Evolutionary conservation across 2,329 filamentous ascomycete species (phyloP), one percentile per base, ranked within the genome.

Genomic region (Pseudopithomyces maydicus): DNA sequence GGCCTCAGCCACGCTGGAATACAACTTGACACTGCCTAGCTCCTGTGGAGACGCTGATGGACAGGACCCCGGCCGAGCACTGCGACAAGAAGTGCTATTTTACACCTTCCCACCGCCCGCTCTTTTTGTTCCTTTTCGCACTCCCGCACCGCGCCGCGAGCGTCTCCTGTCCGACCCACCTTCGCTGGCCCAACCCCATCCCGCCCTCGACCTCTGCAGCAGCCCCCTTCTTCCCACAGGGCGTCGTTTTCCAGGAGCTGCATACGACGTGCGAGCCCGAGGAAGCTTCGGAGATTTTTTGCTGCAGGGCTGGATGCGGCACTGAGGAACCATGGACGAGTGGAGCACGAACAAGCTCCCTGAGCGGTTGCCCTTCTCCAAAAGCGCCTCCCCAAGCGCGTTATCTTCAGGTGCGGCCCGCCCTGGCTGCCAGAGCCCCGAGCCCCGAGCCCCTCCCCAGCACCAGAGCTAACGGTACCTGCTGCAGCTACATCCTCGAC

Each of bases 401-500:
- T 84, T 59, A 74, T 84, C 49, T 78, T 84, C 64, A 84, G 82
- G 81, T 84, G 67, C 67, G 80, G 8, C 26, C 77, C 51, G 43
- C 56, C 36, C 20, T 19, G n/a, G 14, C 32, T 12, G 49, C 26
- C 17, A 42, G 17, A n/a, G n/a, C n/a, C n/a, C n/a, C n/a, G n/a
- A n/a, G n/a, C n/a, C n/a, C n/a, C n/a, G n/a, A n/a, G n/a, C n/a
- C n/a, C n/a, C n/a, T n/a, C n/a, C n/a, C n/a, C n/a, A 48, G 38
- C 50, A 36, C 46, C 20, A 6, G 26, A 38, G 33, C n/a, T 17
- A 36, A 55, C 72, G n/a, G n/a, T 74, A 51, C 73, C 64, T 54
- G 35, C 17, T 23, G 33, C 64, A 85, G 82, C 65, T 86, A 86
- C 66, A 79, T 85, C 58, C 73, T 81, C 61, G 84, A 86, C 77